Evolutionary conservation across 2,329 filamentous ascomycete species (phyloP), one percentile per base, ranked within the genome.

Genomic region (Cladosporium sp.): DNA sequence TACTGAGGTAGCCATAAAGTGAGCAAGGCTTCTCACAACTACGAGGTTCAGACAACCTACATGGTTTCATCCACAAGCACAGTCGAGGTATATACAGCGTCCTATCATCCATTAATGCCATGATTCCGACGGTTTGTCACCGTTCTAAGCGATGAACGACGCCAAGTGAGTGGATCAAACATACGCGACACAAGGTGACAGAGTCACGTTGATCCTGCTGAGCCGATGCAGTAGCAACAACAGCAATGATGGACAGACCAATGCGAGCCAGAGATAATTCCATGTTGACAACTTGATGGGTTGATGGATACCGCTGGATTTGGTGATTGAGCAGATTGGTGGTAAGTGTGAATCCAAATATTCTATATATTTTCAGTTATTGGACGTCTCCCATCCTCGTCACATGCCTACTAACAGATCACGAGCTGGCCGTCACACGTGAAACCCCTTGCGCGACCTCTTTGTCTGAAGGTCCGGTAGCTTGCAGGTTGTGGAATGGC

Each of bases 371-470:
- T 32, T 10, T 32, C 28, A 32, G 28, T 32, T 9, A 32, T 10
- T 32, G 12, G 28, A 32, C 12, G 3, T 32, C 28, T 32, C 28
- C 28, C 12, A 10, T 9, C 28, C 28, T 32, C 28, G 8, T 32
- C 28, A 32, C 28, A 32, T 32, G 28, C 28, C 28, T 9, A 10
- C 8, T 32, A 9, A 9, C 9, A 2, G 28, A 32, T 32, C 28
- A 32, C 28, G 35, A 37, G 13, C 12, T 37, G 7, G 6, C 3
- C 19, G 24, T 45, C 42, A 28, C 42, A n/a, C 42, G 15, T 28
- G 15, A 13, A 34, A 51, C 37, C 48, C 48, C 48, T 51, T 51
- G 48, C 48, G 51, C 39, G 39, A 19, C 15, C 34, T 39, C 51
- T 54, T 54, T 54, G 51, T 54, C 17, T 34, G 5, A 32, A n/a